Evolutionary conservation across 305 asterid genomes (phyloP).

Genomic region (Solanum hybrid): DNA sequence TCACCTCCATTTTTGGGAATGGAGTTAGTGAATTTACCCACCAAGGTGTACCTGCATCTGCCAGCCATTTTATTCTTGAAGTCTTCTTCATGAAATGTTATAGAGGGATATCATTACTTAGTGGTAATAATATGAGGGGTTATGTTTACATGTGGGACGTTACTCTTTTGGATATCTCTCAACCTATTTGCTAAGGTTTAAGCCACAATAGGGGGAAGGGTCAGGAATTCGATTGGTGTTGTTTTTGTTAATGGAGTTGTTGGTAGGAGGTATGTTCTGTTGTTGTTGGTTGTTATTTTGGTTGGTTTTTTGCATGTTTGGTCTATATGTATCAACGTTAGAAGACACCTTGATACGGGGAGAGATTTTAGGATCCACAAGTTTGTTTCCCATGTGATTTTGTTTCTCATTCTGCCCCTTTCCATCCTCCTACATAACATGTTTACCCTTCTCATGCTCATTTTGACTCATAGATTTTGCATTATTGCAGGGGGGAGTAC

Average conservation of each 20-base stretch:
- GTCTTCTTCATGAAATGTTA: not conserved
- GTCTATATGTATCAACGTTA: too few relatives aligned
- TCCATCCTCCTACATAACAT: too few relatives aligned
- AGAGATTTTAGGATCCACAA: too few relatives aligned
- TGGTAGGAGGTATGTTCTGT: not conserved
- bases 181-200: not conserved
- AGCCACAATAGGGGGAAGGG: not conserved
- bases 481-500: not conserved
- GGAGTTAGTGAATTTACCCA: too few relatives aligned
- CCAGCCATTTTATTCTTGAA: too few relatives aligned
- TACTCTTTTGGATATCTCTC: not conserved
- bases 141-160: not conserved
- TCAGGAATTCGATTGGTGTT: not conserved
- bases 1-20: too few relatives aligned
- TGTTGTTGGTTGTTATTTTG: not conserved
- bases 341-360: too few relatives aligned
- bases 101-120: not conserved
- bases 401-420: too few relatives aligned
- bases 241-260: not conserved
- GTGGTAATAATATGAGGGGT: not conserved
- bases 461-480: not conserved
- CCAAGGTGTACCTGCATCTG: too few relatives aligned
- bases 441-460: not conserved
- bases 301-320: not conserved
- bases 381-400: too few relatives aligned